phyloP scores from a whole-genome alignment of 441 rosid species.

The Gossypium lobatum region DNA sequence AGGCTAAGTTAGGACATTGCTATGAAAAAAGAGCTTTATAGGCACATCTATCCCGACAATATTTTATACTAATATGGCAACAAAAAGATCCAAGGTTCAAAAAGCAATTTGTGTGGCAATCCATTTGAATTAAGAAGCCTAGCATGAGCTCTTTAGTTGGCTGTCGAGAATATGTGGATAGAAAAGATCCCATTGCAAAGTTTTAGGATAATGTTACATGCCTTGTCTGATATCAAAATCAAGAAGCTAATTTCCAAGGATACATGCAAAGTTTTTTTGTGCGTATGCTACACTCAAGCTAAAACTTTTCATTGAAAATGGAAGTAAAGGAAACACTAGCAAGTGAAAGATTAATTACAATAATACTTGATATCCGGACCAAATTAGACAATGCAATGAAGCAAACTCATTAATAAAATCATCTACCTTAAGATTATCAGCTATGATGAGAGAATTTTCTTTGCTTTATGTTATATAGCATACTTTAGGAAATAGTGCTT shows the following conservation, averaged over 20 bases:
- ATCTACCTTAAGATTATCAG: neutral
- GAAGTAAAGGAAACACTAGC: conserved; percentile 4
- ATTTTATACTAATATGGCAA: neutral
- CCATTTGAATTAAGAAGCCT: conserved; percentile 10
- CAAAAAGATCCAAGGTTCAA: neutral
- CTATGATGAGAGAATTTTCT: neutral
- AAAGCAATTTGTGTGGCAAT: neutral
- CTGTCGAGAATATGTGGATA: neutral
- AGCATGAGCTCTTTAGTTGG: neutral
- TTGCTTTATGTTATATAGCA: neutral
- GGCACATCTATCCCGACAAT: neutral
- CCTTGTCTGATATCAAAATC: neutral
- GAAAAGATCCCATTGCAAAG: neutral
- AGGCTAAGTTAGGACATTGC: neutral
- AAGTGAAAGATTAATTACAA: neutral
- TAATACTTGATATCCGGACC: neutral
- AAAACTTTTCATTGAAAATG: conserved; percentile 2
- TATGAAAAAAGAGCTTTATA: neutral
- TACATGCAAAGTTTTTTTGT: neutral
- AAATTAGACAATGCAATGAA: conserved; percentile 7
- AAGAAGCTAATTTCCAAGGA: neutral
- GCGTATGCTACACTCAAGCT: neutral
- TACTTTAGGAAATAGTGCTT: neutral
- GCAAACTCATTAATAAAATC: neutral
- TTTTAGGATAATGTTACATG: neutral